These are phyloP conservation scores for Aureobasidium sp. DNA, from an alignment of 2,329 filamentous ascomycete species.

Conservation along the genomic window DNA sequence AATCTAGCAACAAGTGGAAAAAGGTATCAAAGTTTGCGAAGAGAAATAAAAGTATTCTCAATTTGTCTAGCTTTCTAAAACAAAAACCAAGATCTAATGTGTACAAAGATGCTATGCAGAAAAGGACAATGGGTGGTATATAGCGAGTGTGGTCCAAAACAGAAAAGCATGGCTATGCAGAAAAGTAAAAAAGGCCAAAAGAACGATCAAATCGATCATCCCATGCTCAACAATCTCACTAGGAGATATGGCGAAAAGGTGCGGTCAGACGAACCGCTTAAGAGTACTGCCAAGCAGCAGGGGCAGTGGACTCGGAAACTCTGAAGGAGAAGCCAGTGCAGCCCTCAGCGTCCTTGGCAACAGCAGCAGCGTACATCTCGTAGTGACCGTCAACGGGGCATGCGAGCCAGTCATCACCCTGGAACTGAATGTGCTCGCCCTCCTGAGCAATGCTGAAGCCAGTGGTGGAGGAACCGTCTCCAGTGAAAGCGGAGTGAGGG, in stretches of 20 bases:
- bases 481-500: slow-evolving; percentile 11
- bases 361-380: slow-evolving; percentile 9
- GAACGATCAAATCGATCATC: background rate
- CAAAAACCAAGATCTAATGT: too few relatives aligned
- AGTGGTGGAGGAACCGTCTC: background rate
- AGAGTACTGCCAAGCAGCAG: slow-evolving; percentile 11
- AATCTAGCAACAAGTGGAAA: too few relatives aligned
- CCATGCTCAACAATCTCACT: background rate
- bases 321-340: slow-evolving; percentile 14
- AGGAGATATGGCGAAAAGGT: background rate
- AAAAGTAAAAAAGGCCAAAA: too few relatives aligned
- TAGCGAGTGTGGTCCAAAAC: too few relatives aligned
- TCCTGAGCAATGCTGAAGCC: slow-evolving; percentile 14
- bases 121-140: too few relatives aligned
- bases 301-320: slow-evolving; percentile 19
- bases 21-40: too few relatives aligned
- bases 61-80: too few relatives aligned
- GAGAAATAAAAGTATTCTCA: too few relatives aligned
- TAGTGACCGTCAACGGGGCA: slow-evolving; percentile 11
- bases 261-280: background rate
- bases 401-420: slow-evolving; percentile 13
- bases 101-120: too few relatives aligned
- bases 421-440: slow-evolving; percentile 8
- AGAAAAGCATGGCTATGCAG: too few relatives aligned
- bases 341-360: background rate